Evolutionary conservation across 169 alveolate species (phyloP).

Genomic region (Plasmodium malariae): DNA sequence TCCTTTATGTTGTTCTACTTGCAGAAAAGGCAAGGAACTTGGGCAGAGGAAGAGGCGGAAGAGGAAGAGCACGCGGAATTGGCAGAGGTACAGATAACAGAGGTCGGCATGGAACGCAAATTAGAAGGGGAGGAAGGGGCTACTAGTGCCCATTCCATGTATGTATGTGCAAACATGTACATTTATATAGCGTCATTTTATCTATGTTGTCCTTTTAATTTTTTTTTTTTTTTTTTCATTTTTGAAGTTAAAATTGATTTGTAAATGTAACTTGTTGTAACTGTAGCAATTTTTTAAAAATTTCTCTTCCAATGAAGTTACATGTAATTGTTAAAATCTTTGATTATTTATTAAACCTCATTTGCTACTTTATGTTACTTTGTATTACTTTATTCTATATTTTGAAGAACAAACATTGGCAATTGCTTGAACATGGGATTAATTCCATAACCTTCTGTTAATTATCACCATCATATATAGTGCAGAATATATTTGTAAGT

Average conservation of each 20-base stretch:
- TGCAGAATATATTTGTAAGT: too few species aligned
- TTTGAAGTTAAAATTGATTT: background rate
- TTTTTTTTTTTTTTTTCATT: background rate
- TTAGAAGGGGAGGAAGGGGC: slow-evolving; percentile 46
- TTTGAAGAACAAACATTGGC: too few species aligned
- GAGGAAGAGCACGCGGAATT: slow-evolving; percentile 60
- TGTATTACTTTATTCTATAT: too few species aligned
- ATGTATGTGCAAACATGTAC: background rate
- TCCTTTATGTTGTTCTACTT: background rate
- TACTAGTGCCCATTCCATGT: background rate
- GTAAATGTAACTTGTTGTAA: background rate
- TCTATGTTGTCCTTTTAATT: background rate
- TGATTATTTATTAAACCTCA: background rate
- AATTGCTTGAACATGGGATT: too few species aligned
- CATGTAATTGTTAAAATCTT: background rate
- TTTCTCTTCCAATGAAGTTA: background rate
- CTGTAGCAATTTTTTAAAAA: background rate
- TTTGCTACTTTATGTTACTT: background rate
- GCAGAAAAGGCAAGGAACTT: slow-evolving; percentile 40
- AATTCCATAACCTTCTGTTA: too few species aligned
- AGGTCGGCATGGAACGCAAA: slow-evolving; percentile 32
- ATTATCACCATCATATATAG: too few species aligned
- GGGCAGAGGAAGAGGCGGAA: slow-evolving; percentile 69
- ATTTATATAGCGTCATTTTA: background rate
- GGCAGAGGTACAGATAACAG: slow-evolving; percentile 38